A percentile compares a stretch with the other conserved stretches of the same genome.
These are phyloP conservation scores for Pulveroboletus sp. DNA, from an alignment of 768 basidiomycete genomes.

Conservation along the genomic window DNA sequence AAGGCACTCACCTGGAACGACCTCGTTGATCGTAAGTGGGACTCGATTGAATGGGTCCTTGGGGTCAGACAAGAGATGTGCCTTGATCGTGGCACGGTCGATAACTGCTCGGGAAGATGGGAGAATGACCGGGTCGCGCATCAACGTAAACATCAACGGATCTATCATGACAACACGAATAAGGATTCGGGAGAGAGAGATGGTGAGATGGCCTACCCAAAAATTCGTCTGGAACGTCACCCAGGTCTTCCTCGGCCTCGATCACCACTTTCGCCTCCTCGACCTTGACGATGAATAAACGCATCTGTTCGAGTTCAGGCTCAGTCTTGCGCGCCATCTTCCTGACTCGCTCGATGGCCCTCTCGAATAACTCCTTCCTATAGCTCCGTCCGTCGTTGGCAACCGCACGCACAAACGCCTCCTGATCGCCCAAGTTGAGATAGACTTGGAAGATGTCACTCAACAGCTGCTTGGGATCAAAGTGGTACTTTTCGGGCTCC, in stretches of 20 bases:
- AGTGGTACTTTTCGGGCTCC: slow-evolving; percentile 84
- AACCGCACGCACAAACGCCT: slow-evolving; percentile 78
- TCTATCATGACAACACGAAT: slow-evolving; percentile 42
- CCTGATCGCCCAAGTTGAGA: slow-evolving; percentile 77
- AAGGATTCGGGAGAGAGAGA: neutral
- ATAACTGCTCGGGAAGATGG: slow-evolving; percentile 77
- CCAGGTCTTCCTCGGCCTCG: slow-evolving; percentile 87
- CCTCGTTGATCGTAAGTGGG: slow-evolving; percentile 76
- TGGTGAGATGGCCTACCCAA: slow-evolving; percentile 52
- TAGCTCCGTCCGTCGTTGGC: slow-evolving; percentile 96
- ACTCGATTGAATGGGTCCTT: slow-evolving; percentile 95
- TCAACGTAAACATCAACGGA: slow-evolving; percentile 85
- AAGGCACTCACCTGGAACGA: slow-evolving; percentile 62
- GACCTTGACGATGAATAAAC: slow-evolving; percentile 71
- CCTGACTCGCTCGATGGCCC: slow-evolving; percentile 64
- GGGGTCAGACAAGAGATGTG: slow-evolving; percentile 85
- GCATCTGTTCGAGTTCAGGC: slow-evolving; percentile 67
- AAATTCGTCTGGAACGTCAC: slow-evolving; percentile 94
- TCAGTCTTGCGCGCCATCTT: slow-evolving; percentile 67
- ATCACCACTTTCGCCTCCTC: slow-evolving; percentile 78
- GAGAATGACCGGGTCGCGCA: slow-evolving; percentile 91
- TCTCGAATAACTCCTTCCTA: slow-evolving; percentile 74
- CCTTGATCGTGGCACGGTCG: slow-evolving; percentile 91
- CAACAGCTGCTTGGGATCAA: slow-evolving; percentile 78
- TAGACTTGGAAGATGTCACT: slow-evolving; percentile 88